Base-by-base conservation (phyloP, 345 rosid species). In the Excoecaria agallocha region DNA sequence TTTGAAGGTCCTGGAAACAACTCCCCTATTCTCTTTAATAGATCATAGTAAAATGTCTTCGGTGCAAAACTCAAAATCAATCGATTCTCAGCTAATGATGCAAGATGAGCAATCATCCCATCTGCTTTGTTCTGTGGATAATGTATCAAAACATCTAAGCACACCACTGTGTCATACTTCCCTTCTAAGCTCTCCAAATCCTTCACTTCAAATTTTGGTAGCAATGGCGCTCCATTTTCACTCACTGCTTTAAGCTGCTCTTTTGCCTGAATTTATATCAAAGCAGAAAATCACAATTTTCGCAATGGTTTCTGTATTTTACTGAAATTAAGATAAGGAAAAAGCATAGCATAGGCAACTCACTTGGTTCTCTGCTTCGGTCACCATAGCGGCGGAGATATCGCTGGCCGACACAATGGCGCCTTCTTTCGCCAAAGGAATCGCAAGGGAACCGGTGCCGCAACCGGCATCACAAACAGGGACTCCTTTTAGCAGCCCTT, bases 1-100 rank as follows among this genome's bases (percentile, higher is more conserved):
- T 93, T 95, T 11, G 98, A 95, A 62, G 99, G 99, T 73, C 98
- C 98, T 0, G 97, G 99, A 80, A 92, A 93, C 85, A 95, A 84
- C 87, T 95, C 97, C 6, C 99, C 98, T 9, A 88, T 82, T 64
- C 98, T 86, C 83, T 95, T 95, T 25, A 92, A 81, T 64, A 89
- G 68, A 80, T 89, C 87, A 49, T 91, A 95, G 74, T 92, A 95
- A 71, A 95, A 84, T 0, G 98, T 95, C 86, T 91, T 95, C 0
- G 98, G 99, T 0, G 97, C 98, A 81, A 95, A 95, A 77, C 99
- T 93, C 66, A 95, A 79, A 73, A 91, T 85, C 60, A 95, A 72
- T 81, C 96, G 81, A 17, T 87, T 88, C 69, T 91, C 93, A 0
- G 99, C 94, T 79, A 93, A 87, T 7, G 99, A 95, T 58, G 96